Conservation (phyloP, 208 protist species). For the Leptomonas seymouri region DNA sequence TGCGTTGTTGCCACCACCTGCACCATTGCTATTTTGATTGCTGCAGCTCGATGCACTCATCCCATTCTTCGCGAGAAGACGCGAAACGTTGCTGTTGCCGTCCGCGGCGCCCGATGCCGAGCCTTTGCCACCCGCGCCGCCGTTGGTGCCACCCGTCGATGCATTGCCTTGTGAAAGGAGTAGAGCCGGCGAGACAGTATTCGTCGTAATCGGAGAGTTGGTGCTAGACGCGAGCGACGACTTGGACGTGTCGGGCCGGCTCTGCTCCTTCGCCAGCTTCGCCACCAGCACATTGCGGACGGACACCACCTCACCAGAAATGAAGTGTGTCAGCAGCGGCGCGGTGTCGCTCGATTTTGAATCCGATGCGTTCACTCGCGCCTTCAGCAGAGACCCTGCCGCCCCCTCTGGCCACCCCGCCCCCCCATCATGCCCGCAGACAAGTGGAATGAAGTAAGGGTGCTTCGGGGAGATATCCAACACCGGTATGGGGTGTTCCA, state of each 20-base stretch:
- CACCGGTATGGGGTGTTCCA: conserved; percentile 39
- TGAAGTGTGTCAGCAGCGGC: conserved; percentile 3
- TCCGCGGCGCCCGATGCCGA: neutral
- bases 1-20: neutral
- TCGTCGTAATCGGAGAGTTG: neutral
- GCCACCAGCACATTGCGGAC: conserved; percentile 37
- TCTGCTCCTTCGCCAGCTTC: conserved; percentile 59
- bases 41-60: neutral
- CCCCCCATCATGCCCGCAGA: conserved; percentile 33
- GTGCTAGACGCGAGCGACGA: neutral
- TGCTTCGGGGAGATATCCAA: conserved; percentile 63
- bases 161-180: conserved; percentile 24
- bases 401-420: conserved; percentile 17
- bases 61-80: conserved; percentile 10
- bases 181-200: conserved; percentile 4
- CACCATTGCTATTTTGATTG: neutral
- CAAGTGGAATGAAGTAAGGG: conserved; percentile 57
- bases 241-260: neutral
- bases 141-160: neutral
- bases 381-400: conserved; percentile 11
- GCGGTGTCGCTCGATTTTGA: neutral
- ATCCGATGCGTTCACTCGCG: neutral
- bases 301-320: conserved; percentile 21
- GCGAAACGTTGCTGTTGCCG: conserved; percentile 16
- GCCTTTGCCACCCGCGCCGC: conserved; percentile 1